Evolutionary conservation across 495 filamentous ascomycete species (phyloP).

Genomic region (Neurospora sp.): DNA sequence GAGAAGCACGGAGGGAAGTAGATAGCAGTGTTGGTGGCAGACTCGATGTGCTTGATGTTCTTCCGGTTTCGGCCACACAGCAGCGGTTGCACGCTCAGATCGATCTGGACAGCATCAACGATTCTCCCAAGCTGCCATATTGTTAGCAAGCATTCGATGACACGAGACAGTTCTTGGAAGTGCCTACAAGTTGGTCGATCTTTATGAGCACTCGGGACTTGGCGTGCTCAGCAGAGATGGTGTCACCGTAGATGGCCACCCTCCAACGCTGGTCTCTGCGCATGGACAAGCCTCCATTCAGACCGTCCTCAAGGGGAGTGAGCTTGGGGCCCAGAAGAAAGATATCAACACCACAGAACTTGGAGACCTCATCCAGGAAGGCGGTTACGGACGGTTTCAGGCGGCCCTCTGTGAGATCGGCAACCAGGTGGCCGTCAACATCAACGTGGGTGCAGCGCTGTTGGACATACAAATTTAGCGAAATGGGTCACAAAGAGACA

Average conservation of each 20-base stretch:
- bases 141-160: constrained; percentile 10
- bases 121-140: constrained; percentile 64
- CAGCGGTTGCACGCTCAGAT: constrained; percentile 77
- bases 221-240: constrained; percentile 90
- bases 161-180: background rate
- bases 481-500: background rate
- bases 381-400: constrained; percentile 56
- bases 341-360: constrained; percentile 86
- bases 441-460: constrained; percentile 89
- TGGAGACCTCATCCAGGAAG: constrained; percentile 72
- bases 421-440: constrained; percentile 78
- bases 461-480: constrained; percentile 7
- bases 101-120: constrained; percentile 72
- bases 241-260: constrained; percentile 88
- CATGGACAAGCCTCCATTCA: constrained; percentile 43
- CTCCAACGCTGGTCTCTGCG: constrained; percentile 68
- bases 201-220: constrained; percentile 93
- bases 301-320: constrained; percentile 51
- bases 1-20: constrained; percentile 96
- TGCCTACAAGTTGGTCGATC: constrained; percentile 87
- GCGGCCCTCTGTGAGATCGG: constrained; percentile 61
- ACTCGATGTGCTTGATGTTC: constrained; percentile 95
- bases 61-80: constrained; percentile 86
- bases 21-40: constrained; percentile 85
- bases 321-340: constrained; percentile 83